These are phyloP conservation scores for Diaporthe longicolla DNA, from an alignment of 2,329 filamentous ascomycete species.

Conservation along the genomic window DNA sequence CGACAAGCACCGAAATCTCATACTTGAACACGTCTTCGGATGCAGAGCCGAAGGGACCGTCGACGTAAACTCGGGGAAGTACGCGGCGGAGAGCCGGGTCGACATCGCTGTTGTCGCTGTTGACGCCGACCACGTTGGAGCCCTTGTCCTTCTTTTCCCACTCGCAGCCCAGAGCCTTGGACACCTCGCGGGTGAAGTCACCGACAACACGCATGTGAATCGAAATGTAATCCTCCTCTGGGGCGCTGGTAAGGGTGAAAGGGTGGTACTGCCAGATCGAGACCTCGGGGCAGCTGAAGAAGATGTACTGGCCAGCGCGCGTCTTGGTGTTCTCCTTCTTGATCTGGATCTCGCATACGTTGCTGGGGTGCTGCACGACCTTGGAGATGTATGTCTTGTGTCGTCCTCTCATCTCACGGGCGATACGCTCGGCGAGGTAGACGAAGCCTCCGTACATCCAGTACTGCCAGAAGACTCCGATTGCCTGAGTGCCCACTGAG, in stretches of 20 bases:
- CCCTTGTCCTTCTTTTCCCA: conserved; percentile 72
- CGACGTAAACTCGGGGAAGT: conserved; percentile 84
- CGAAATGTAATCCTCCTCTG: conserved; percentile 91
- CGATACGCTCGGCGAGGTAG: conserved; percentile 84
- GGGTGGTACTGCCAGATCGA: conserved; percentile 92
- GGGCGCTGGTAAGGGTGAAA: conserved; percentile 87
- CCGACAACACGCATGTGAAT: conserved; percentile 88
- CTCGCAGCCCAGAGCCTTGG: conserved; percentile 81
- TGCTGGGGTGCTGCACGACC: conserved; percentile 90
- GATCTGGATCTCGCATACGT: conserved; percentile 92
- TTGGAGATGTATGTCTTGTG: conserved; percentile 91
- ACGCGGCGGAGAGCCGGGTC: conserved; percentile 81
- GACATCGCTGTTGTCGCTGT: conserved; percentile 69
- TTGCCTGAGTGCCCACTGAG: conserved; percentile 73
- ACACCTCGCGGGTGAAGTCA: conserved; percentile 81
- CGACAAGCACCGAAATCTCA: conserved; percentile 83
- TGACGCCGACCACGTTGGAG: conserved; percentile 79
- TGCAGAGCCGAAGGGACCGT: conserved; percentile 87
- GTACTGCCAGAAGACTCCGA: conserved; percentile 90
- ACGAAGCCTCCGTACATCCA: conserved; percentile 87
- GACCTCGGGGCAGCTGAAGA: conserved; percentile 87
- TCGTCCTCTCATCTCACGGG: conserved; percentile 82
- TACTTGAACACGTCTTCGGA: conserved; percentile 94
- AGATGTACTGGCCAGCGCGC: conserved; percentile 87
- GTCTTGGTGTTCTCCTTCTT: conserved; percentile 91